Percentiles rank a stretch among this genome's conserved stretches.
These are phyloP conservation scores for Huntiella abstrusa DNA, from an alignment of 2,329 filamentous ascomycete genomes.

Conservation along the genomic window DNA sequence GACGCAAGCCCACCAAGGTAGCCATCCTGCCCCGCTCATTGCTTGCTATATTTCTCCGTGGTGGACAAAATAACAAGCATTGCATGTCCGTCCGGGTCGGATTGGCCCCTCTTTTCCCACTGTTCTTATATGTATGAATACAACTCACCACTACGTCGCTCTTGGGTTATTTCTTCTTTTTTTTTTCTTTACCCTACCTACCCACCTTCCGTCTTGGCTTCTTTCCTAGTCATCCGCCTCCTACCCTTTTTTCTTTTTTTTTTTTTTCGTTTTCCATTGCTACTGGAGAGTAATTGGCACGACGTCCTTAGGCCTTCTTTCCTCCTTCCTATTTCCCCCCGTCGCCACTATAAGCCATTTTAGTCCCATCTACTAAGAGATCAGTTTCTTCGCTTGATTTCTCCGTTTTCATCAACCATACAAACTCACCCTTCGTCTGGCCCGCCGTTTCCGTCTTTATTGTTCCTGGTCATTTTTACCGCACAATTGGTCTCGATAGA, in stretches of 20 bases:
- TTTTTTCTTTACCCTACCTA: conserved; percentile 4
- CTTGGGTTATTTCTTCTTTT: background rate
- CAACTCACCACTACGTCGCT: no score
- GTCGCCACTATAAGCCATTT: background rate
- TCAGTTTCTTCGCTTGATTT: conserved; percentile 1
- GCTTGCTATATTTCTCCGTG: background rate
- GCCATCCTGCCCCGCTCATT: background rate
- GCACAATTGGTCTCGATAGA: no score
- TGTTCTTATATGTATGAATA: no score
- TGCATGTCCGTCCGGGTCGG: background rate
- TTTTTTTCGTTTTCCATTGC: conserved; percentile 1
- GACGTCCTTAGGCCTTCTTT: background rate
- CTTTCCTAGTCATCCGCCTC: background rate
- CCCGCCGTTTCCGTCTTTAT: no score
- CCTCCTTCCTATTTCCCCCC: background rate
- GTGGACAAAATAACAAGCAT: background rate
- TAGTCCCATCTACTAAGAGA: background rate
- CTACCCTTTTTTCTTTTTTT: background rate
- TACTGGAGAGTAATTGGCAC: background rate
- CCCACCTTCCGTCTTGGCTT: background rate
- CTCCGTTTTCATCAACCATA: background rate
- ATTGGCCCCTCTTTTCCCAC: background rate
- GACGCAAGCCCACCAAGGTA: no score
- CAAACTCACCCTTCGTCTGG: background rate
- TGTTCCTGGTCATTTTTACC: no score